A percentile compares a stretch with the other conserved stretches of the same genome.
Evolutionary conservation across 257 asterid genomes (phyloP).

Genomic region (Cordia subcordata): DNA sequence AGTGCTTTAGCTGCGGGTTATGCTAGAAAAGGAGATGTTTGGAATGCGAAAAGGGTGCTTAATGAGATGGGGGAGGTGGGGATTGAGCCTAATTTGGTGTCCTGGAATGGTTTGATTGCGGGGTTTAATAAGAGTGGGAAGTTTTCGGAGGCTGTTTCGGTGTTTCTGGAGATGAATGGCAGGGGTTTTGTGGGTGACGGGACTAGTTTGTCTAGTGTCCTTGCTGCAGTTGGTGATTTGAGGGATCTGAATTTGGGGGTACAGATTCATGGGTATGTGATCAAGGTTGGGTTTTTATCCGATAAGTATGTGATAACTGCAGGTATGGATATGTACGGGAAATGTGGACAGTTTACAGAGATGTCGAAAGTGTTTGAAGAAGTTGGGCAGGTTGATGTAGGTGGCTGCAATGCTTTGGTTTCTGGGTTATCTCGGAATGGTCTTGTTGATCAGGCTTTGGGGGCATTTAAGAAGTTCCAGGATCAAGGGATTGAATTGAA

Average conservation of each 20-base stretch:
- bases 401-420: constrained; percentile 66
- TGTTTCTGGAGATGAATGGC: constrained; percentile 63
- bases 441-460: constrained; percentile 60
- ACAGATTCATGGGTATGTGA: constrained; percentile 65
- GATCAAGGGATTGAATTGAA: constrained; percentile 49
- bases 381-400: constrained; percentile 46
- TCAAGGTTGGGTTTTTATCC: constrained; percentile 49
- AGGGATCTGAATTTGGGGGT: constrained; percentile 43
- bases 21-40: constrained; percentile 69
- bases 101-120: constrained; percentile 92
- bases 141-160: constrained; percentile 47
- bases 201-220: constrained; percentile 72
- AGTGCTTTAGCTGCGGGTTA: constrained; percentile 78
- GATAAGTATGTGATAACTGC: constrained; percentile 76
- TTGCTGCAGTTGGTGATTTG: constrained; percentile 72
- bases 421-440: constrained; percentile 79
- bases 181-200: constrained; percentile 55
- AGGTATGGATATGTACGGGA: constrained; percentile 75
- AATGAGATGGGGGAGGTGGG: constrained; percentile 34
- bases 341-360: constrained; percentile 47
- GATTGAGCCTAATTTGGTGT: constrained; percentile 58
- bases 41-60: constrained; percentile 45
- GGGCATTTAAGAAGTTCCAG: constrained; percentile 39
- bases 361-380: constrained; percentile 57
- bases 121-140: constrained; percentile 86